phyloP scores from a whole-genome alignment of 495 filamentous ascomycete genomes.

The Lepidopterella palustris region DNA sequence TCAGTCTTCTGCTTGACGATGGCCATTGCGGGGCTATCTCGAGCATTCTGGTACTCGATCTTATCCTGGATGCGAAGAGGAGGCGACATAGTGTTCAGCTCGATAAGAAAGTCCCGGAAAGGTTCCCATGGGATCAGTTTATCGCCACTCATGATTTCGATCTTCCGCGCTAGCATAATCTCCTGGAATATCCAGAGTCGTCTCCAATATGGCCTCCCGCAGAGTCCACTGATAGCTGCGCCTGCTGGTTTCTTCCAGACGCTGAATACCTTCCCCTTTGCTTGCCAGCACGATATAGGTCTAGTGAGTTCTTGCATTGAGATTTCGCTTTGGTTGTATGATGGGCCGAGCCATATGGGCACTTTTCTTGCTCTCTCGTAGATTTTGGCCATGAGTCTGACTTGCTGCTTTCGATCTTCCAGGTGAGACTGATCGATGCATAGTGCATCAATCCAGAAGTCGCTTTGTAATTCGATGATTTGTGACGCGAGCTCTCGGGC shows the following conservation, averaged over 20 bases:
- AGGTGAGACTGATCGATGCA: constrained; percentile 21
- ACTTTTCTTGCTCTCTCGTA: constrained; percentile 15
- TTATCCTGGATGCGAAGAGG: not conserved
- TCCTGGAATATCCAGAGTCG: not conserved
- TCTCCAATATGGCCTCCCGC: not conserved
- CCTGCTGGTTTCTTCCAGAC: not conserved
- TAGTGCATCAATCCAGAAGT: constrained; percentile 25
- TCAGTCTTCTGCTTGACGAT: not conserved
- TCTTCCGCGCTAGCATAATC: not conserved
- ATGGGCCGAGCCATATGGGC: constrained; percentile 25
- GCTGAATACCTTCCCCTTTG: not conserved
- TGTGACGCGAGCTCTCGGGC: not conserved
- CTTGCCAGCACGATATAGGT: not conserved
- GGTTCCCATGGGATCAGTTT: not conserved
- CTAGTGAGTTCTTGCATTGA: not conserved
- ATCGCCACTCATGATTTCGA: not conserved
- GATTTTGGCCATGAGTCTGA: constrained; percentile 25
- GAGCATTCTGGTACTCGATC: not conserved
- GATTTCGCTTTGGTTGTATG: not conserved
- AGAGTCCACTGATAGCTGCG: not conserved
- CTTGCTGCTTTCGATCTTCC: constrained; percentile 18
- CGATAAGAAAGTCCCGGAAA: not conserved
- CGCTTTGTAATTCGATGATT: not conserved
- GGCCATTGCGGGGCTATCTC: not conserved
- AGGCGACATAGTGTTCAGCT: not conserved